These are phyloP conservation scores for Penicillium occitanis DNA, from an alignment of 2,329 filamentous ascomycete species.

Conservation along the genomic window DNA sequence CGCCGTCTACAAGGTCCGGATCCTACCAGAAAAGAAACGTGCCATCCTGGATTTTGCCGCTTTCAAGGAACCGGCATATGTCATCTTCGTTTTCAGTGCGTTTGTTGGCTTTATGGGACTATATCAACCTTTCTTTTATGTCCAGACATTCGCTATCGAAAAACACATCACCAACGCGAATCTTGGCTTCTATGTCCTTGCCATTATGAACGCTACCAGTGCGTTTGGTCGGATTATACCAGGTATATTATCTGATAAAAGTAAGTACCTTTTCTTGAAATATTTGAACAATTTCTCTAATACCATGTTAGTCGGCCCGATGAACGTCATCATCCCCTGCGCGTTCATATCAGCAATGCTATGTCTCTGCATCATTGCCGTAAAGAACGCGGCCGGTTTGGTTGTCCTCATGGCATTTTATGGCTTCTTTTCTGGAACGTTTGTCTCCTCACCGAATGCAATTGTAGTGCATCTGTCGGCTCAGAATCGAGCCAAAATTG, in stretches of 20 bases:
- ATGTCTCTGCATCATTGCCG: slow-evolving; percentile 7
- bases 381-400: background rate
- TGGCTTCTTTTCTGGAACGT: background rate
- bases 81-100: slow-evolving; percentile 25
- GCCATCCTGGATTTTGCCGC: slow-evolving; percentile 25
- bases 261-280: background rate
- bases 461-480: slow-evolving; percentile 6
- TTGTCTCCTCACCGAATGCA: background rate
- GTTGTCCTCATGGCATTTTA: slow-evolving; percentile 12
- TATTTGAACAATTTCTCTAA: background rate
- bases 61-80: slow-evolving; percentile 28
- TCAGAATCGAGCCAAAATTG: slow-evolving; percentile 9
- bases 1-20: slow-evolving; percentile 9
- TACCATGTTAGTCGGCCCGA: background rate
- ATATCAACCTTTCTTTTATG: slow-evolving; percentile 35
- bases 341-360: slow-evolving; percentile 3
- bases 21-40: slow-evolving; percentile 11
- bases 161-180: slow-evolving; percentile 26
- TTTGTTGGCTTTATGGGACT: slow-evolving; percentile 32
- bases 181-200: slow-evolving; percentile 30
- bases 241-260: slow-evolving; percentile 35
- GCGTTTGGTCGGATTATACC: slow-evolving; percentile 38
- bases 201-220: slow-evolving; percentile 37
- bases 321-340: slow-evolving; percentile 15
- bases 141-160: slow-evolving; percentile 30